Conservation (phyloP, 2,329 filamentous ascomycete genomes). For the Aspergillus clavatus region DNA sequence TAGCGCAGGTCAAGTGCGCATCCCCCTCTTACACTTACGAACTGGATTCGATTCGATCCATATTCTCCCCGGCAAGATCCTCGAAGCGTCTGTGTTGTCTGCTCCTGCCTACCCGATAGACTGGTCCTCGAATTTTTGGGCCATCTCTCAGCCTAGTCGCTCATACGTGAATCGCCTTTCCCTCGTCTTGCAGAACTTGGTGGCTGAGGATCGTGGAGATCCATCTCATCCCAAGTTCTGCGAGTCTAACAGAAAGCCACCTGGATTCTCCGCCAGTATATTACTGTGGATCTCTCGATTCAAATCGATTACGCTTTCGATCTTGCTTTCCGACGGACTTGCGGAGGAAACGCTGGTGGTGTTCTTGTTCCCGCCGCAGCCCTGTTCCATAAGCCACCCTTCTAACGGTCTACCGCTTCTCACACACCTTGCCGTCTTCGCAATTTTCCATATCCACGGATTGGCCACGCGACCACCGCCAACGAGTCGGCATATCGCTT, state of each 20-base stretch:
- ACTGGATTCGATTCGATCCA: slow-evolving; percentile 24
- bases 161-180: slow-evolving; percentile 3
- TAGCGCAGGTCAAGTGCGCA: slow-evolving; percentile 23
- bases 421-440: slow-evolving; percentile 20
- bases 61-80: slow-evolving; percentile 21
- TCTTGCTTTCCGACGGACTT: background rate
- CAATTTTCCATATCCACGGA: slow-evolving; percentile 35
- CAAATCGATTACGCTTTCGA: slow-evolving; percentile 2
- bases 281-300: slow-evolving; percentile 10
- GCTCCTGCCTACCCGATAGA: slow-evolving; percentile 8
- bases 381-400: background rate
- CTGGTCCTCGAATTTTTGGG: slow-evolving; percentile 2
- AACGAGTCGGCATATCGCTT: slow-evolving; percentile 42
- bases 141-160: slow-evolving; percentile 1
- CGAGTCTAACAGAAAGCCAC: slow-evolving; percentile 22
- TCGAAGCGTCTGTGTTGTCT: slow-evolving; percentile 14
- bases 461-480: slow-evolving; percentile 40
- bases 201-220: slow-evolving; percentile 19
- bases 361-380: slow-evolving; percentile 6
- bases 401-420: slow-evolving; percentile 5
- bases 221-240: slow-evolving; percentile 27
- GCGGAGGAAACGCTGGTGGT: background rate
- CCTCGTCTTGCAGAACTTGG: slow-evolving; percentile 21
- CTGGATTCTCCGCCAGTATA: slow-evolving; percentile 20
- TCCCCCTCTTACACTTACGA: slow-evolving; percentile 19